These are phyloP conservation scores for Saccharomyces hybrid DNA, from an alignment of 1,139 yeast species.

Conservation along the genomic window DNA sequence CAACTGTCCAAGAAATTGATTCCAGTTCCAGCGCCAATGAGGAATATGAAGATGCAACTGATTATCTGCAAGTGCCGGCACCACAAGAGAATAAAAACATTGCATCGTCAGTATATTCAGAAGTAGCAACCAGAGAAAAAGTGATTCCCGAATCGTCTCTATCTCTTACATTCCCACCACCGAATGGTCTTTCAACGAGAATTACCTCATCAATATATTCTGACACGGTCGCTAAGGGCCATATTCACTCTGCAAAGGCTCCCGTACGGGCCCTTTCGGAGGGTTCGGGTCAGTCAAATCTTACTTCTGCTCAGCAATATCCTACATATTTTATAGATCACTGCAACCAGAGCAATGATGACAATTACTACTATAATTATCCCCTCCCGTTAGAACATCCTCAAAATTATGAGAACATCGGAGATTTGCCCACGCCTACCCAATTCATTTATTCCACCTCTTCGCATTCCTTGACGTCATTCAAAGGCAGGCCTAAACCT, in stretches of 20 bases:
- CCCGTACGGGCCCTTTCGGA: neutral
- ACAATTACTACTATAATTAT: constrained; percentile 8
- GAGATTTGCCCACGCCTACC: constrained; percentile 25
- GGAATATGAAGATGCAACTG: neutral
- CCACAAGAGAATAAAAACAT: constrained; percentile 3
- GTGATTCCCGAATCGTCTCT: constrained; percentile 4
- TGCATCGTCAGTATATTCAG: constrained; percentile 32
- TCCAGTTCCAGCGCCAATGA: neutral
- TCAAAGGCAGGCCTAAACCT: constrained; percentile 14
- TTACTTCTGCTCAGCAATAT: neutral
- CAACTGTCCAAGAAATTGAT: constrained; percentile 1
- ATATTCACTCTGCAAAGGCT: neutral
- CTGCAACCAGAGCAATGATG: neutral
- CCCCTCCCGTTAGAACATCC: constrained; percentile 6
- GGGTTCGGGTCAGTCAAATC: neutral
- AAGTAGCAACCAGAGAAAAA: constrained; percentile 13
- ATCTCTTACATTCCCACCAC: constrained; percentile 9
- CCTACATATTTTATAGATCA: neutral
- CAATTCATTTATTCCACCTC: constrained; percentile 18
- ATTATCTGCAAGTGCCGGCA: constrained; percentile 5
- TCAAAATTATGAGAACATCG: constrained; percentile 19
- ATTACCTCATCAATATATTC: constrained; percentile 32
- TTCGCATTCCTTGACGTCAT: constrained; percentile 24
- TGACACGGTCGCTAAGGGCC: constrained; percentile 14
- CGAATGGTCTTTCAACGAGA: constrained; percentile 16